Conservation (phyloP, 805 yeast genomes). For the Brettanomyces anomalus region DNA sequence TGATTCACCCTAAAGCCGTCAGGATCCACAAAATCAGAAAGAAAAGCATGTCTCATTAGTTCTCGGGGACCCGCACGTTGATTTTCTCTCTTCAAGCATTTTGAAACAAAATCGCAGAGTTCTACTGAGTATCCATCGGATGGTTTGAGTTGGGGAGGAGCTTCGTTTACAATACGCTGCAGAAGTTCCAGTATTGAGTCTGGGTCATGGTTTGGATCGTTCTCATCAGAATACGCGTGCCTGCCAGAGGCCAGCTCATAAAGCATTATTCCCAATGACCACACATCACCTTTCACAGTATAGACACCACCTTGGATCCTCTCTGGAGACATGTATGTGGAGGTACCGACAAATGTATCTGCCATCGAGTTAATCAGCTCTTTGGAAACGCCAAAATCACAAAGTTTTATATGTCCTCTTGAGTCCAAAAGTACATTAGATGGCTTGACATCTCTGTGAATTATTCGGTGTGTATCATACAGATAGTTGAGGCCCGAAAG, state of each 20-base stretch:
- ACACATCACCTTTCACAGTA: slow-evolving; percentile 91
- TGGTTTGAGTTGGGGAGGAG: slow-evolving; percentile 60
- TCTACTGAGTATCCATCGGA: slow-evolving; percentile 36
- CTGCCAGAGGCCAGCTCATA: slow-evolving; percentile 82
- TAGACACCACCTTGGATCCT: slow-evolving; percentile 92
- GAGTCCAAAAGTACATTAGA: slow-evolving; percentile 85
- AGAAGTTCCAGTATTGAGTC: slow-evolving; percentile 84
- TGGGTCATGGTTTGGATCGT: slow-evolving; percentile 40
- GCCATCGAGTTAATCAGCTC: slow-evolving; percentile 91
- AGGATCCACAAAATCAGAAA: slow-evolving; percentile 18
- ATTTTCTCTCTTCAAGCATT: slow-evolving; percentile 68
- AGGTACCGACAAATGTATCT: slow-evolving; percentile 96
- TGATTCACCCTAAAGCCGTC: slow-evolving; percentile 24
- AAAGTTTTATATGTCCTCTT: slow-evolving; percentile 78
- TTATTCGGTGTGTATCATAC: slow-evolving; percentile 76
- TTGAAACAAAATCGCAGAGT: slow-evolving; percentile 60
- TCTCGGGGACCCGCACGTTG: slow-evolving; percentile 70
- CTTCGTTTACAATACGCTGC: slow-evolving; percentile 90
- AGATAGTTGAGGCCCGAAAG: slow-evolving; percentile 74
- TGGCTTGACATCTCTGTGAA: slow-evolving; percentile 95
- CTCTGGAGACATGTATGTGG: slow-evolving; percentile 97
- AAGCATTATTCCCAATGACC: slow-evolving; percentile 91
- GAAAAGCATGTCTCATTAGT: slow-evolving; percentile 35
- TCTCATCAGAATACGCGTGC: slow-evolving; percentile 59
- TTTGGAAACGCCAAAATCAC: slow-evolving; percentile 95